Evolutionary conservation across 108 stramenopile genomes (phyloP).

Genomic region (Schizochytrium sp.): DNA sequence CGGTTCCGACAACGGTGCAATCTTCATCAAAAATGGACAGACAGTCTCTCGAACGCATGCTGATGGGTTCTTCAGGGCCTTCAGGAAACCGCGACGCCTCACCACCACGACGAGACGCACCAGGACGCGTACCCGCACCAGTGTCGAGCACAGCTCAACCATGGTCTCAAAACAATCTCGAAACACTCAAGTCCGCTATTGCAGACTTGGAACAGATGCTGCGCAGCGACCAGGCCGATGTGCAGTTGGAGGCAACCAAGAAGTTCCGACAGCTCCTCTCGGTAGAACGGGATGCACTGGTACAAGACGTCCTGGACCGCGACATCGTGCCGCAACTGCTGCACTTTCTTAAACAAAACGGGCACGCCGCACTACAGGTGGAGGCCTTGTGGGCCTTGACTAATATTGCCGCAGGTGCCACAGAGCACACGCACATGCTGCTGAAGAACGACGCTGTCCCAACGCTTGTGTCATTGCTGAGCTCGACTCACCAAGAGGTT

Average conservation of each 20-base stretch:
- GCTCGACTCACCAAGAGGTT: slow-evolving; percentile 94
- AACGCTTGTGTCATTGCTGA: slow-evolving; percentile 90
- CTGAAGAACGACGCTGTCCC: slow-evolving; percentile 96
- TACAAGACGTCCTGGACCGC: slow-evolving; percentile 64
- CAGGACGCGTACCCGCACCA: neutral
- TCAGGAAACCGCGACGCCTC: neutral
- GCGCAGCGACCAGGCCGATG: slow-evolving; percentile 46
- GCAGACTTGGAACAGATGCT: slow-evolving; percentile 39
- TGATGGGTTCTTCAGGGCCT: neutral
- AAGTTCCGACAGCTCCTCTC: slow-evolving; percentile 65
- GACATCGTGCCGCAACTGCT: slow-evolving; percentile 64
- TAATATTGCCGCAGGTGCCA: slow-evolving; percentile 96
- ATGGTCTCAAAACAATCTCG: slow-evolving; percentile 33
- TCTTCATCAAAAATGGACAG: neutral
- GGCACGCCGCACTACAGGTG: slow-evolving; percentile 84
- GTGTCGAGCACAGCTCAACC: neutral
- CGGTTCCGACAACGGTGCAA: too few species aligned
- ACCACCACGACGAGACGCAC: neutral
- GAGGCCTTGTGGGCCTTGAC: slow-evolving; percentile 99
- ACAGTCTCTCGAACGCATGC: neutral
- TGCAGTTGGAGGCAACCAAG: slow-evolving; percentile 63
- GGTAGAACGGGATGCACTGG: slow-evolving; percentile 60
- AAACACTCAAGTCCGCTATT: slow-evolving; percentile 31
- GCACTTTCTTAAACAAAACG: slow-evolving; percentile 63
- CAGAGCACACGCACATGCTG: slow-evolving; percentile 95